phyloP scores from a whole-genome alignment of 2,329 filamentous ascomycete genomes.

The Nothophaeocryptopus gaeumannii region DNA sequence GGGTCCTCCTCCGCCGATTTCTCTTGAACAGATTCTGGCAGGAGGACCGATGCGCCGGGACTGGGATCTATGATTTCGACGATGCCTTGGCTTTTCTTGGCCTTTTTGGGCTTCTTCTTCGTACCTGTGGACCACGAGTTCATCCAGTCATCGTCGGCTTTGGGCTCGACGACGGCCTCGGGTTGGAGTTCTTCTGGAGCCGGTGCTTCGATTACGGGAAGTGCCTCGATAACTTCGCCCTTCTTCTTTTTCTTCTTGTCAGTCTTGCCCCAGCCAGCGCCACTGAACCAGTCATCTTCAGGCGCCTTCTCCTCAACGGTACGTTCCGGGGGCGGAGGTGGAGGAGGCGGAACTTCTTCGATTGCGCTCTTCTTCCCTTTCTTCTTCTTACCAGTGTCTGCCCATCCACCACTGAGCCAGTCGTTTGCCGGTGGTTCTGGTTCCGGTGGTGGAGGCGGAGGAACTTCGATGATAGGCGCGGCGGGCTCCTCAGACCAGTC shows the following conservation, averaged over 20 bases:
- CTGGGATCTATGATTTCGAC: slow-evolving; percentile 37
- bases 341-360: slow-evolving; percentile 23
- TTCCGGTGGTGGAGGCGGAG: slow-evolving; percentile 31
- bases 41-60: slow-evolving; percentile 39
- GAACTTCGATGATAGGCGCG: slow-evolving; percentile 22
- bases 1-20: slow-evolving; percentile 37
- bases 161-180: slow-evolving; percentile 51
- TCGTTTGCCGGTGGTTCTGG: slow-evolving; percentile 35
- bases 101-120: slow-evolving; percentile 51
- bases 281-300: slow-evolving; percentile 54
- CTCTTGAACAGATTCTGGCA: slow-evolving; percentile 41
- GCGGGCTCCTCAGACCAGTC: slow-evolving; percentile 32
- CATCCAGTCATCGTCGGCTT: slow-evolving; percentile 50
- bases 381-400: slow-evolving; percentile 27
- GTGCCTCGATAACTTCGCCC: slow-evolving; percentile 17
- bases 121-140: slow-evolving; percentile 57
- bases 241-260: slow-evolving; percentile 50
- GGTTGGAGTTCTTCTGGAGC: slow-evolving; percentile 31
- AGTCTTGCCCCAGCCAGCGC: slow-evolving; percentile 52
- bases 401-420: slow-evolving; percentile 31
- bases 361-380: slow-evolving; percentile 31
- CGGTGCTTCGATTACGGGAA: slow-evolving; percentile 18
- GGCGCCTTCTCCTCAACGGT: slow-evolving; percentile 33
- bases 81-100: slow-evolving; percentile 42
- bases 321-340: slow-evolving; percentile 25